These are phyloP conservation scores for Guadua angustifolia DNA, from an alignment of 176 grass and related monocot species.

Conservation along the genomic window DNA sequence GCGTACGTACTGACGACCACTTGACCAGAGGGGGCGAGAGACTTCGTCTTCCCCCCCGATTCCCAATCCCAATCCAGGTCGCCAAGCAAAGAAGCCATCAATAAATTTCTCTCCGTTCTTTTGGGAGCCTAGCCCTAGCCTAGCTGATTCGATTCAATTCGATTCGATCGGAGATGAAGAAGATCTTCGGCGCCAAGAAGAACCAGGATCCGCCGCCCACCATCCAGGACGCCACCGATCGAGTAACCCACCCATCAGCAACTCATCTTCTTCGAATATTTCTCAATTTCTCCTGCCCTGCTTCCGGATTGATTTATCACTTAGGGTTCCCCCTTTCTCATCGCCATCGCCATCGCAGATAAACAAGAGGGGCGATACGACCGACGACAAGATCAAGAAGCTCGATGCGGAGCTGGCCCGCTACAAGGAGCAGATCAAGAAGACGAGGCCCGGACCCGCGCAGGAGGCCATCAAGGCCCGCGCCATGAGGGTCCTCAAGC, in stretches of 20 bases:
- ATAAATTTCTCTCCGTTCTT: neutral
- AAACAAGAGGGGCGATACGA: conserved; percentile 79
- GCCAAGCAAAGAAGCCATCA: too few species aligned
- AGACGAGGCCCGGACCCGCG: conserved; percentile 85
- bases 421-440: conserved; percentile 98
- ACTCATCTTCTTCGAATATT: too few species aligned
- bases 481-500: conserved; percentile 95
- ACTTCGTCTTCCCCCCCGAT: too few species aligned
- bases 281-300: too few species aligned
- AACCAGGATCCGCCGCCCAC: conserved; percentile 80
- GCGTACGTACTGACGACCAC: too few species aligned
- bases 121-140: too few species aligned
- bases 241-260: conserved; percentile 33
- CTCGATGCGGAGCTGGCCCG: conserved; percentile 85
- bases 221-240: conserved; percentile 87
- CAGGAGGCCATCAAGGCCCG: conserved; percentile 94
- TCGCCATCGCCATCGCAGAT: conserved; percentile 53
- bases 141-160: neutral
- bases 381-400: conserved; percentile 93
- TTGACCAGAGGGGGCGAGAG: too few species aligned
- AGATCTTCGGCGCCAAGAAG: conserved; percentile 97
- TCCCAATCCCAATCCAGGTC: too few species aligned
- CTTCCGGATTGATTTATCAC: neutral
- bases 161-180: conserved; percentile 60
- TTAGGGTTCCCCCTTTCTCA: neutral